These are phyloP conservation scores for Ganoderma boninense DNA, from an alignment of 1,284 basidiomycete species.

Conservation along the genomic window DNA sequence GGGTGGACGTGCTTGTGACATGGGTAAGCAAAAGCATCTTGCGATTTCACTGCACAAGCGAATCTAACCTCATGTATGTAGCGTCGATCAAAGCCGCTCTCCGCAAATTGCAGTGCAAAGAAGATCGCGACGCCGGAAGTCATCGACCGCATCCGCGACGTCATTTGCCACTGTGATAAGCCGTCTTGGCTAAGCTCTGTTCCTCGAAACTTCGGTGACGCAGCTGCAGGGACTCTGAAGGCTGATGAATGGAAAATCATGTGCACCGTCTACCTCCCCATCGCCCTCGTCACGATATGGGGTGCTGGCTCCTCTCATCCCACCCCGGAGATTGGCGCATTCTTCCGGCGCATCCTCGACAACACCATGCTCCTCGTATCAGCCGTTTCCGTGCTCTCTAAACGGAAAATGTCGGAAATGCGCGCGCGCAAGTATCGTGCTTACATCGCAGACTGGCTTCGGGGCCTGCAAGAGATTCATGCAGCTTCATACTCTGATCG, in stretches of 20 bases:
- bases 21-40: conserved; percentile 15
- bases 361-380: conserved; percentile 41
- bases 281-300: conserved; percentile 44
- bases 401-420: background rate
- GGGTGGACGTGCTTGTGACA: conserved; percentile 8
- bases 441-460: conserved; percentile 34
- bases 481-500: conserved; percentile 30
- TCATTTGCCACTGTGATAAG: conserved; percentile 35
- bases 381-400: conserved; percentile 27
- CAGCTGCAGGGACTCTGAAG: conserved; percentile 42
- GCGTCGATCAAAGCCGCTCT: conserved; percentile 2
- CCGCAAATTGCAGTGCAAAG: conserved; percentile 15
- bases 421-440: conserved; percentile 27
- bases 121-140: conserved; percentile 11
- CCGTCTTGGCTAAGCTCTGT: conserved; percentile 45
- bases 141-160: conserved; percentile 20
- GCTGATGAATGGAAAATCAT: conserved; percentile 48
- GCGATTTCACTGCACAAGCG: background rate
- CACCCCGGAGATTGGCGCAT: background rate
- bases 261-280: conserved; percentile 41
- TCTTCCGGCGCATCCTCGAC: conserved; percentile 28
- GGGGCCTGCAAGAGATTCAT: conserved; percentile 31
- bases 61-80: background rate
- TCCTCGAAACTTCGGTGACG: conserved; percentile 43
- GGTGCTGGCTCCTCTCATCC: conserved; percentile 8